Conservation (phyloP, 768 basidiomycete species). For the Boletus fagicola region DNA sequence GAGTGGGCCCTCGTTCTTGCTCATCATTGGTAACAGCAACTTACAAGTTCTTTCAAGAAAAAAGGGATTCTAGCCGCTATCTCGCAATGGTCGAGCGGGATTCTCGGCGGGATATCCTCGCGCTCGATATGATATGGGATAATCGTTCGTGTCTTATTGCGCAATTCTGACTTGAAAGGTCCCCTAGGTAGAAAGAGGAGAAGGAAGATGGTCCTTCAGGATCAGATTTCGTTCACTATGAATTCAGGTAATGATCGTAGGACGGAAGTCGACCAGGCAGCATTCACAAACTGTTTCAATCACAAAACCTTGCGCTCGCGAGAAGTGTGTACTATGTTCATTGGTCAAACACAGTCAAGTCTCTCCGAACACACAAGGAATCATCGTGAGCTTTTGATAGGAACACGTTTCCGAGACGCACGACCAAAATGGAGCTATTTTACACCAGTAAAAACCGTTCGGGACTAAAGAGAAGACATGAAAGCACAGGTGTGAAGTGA, state of each 20-base stretch:
- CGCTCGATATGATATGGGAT: not conserved
- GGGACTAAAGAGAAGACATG: not conserved
- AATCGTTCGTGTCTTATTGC: not conserved
- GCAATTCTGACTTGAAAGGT: not conserved
- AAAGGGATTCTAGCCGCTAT: not conserved
- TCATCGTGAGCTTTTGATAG: not conserved
- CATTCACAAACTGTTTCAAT: not conserved
- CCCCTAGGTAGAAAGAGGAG: not conserved
- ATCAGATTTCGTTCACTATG: not conserved
- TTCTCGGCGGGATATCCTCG: no score
- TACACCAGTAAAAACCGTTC: not conserved
- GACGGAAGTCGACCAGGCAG: not conserved
- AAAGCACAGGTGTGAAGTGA: not conserved
- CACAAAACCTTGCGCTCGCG: not conserved
- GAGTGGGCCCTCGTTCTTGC: not conserved
- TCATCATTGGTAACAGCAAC: not conserved
- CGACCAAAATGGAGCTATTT: not conserved
- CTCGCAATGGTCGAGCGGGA: no score
- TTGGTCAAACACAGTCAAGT: not conserved
- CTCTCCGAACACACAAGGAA: not conserved
- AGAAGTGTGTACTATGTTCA: not conserved
- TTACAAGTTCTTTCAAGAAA: not conserved
- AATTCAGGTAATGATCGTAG: not conserved
- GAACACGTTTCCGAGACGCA: not conserved
- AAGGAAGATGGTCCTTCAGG: not conserved